Percentiles rank a stretch among this genome's conserved stretches.
Evolutionary conservation across 371 early-diverging fungal genomes (phyloP).

Genomic region (Thermomucor indicae-seudaticae): DNA sequence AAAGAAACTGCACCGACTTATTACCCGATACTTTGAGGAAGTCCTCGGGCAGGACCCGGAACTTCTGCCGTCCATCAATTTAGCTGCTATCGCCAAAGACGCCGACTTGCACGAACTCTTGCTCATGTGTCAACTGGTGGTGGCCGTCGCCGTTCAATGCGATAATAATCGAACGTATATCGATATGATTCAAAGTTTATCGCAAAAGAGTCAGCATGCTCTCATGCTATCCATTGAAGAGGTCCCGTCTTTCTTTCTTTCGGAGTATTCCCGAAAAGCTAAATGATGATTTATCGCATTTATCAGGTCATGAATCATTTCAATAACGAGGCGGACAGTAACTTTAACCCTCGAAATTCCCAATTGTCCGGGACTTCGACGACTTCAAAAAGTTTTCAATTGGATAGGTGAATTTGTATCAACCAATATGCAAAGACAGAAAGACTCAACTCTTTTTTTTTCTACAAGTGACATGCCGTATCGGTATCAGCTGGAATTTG

Average conservation of each 20-base stretch:
- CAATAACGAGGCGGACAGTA: too few species aligned
- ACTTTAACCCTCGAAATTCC: too few species aligned
- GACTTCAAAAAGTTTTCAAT: slow-evolving; percentile 14
- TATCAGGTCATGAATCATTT: slow-evolving; percentile 36
- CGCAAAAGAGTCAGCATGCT: slow-evolving; percentile 75
- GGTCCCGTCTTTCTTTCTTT: slow-evolving; percentile 4
- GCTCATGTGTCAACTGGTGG: slow-evolving; percentile 74
- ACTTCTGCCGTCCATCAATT: slow-evolving; percentile 55
- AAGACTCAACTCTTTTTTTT: not conserved
- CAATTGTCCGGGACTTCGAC: slow-evolving; percentile 30
- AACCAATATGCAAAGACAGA: not conserved
- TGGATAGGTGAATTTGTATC: slow-evolving; percentile 10
- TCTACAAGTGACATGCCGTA: slow-evolving; percentile 31
- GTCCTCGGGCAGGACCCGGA: slow-evolving; percentile 66
- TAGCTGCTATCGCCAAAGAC: slow-evolving; percentile 83
- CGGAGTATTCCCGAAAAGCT: not conserved
- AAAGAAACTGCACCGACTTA: slow-evolving; percentile 81
- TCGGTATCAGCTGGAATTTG: slow-evolving; percentile 38
- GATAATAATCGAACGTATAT: slow-evolving; percentile 81
- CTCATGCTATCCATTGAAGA: slow-evolving; percentile 90
- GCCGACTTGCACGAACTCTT: slow-evolving; percentile 67
- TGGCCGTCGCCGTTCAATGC: slow-evolving; percentile 88
- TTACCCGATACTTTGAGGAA: slow-evolving; percentile 86
- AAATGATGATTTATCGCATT: not conserved
- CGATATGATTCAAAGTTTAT: slow-evolving; percentile 79